Base-by-base conservation (phyloP, 352 stramenopile genomes). In the Phytopythium boreale region DNA sequence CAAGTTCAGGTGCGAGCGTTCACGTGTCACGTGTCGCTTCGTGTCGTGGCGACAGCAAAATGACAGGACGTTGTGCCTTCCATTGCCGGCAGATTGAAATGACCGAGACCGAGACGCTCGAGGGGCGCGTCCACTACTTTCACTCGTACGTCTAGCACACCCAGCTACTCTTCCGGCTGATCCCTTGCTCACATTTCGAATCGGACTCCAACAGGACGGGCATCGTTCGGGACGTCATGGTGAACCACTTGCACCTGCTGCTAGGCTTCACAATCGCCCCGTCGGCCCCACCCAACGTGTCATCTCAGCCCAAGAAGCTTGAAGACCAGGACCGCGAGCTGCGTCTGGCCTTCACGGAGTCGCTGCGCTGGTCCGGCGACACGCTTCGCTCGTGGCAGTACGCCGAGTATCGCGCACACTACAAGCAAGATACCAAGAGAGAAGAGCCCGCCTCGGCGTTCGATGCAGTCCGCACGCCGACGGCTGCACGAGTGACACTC, bases 221-320 rank as follows among this genome's bases (percentile, higher is more conserved):
- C 3, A 90, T 96, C 34, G 75, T 96, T 29, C 82, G 87, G 11
- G 86, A 96, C 43, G 79, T 93, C 6, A 91, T 95, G 74, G 77
- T 80, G 24, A 96, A 95, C 62, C 87, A 96, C 36, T 67, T 96
- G 31, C 85, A 91, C 17, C 64, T 93, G 15, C 61, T 95, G 20
- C 64, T 92, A 0, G 69, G 67, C 1, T 50, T 76, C 46, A 56
- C 78, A 17, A 70, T 80, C 4, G 24, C 69, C 1, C 73, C 78
- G 27, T 79, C 75, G 20, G 19, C 20, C 1, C 6, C 10, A 44
- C 4, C 2, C 29, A 46, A 43, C 8, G 1, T 2, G 4, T 17
- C 7, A 1, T 44, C 51, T 10, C 4, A 17, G 6, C 53, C 6
- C 4, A 34, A 31, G 20, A n/a, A 37, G 11, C n/a, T 10, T 12